Evolutionary conservation across 2,329 filamentous ascomycete genomes (phyloP).

Genomic region (Fusarium drepaniforme): DNA sequence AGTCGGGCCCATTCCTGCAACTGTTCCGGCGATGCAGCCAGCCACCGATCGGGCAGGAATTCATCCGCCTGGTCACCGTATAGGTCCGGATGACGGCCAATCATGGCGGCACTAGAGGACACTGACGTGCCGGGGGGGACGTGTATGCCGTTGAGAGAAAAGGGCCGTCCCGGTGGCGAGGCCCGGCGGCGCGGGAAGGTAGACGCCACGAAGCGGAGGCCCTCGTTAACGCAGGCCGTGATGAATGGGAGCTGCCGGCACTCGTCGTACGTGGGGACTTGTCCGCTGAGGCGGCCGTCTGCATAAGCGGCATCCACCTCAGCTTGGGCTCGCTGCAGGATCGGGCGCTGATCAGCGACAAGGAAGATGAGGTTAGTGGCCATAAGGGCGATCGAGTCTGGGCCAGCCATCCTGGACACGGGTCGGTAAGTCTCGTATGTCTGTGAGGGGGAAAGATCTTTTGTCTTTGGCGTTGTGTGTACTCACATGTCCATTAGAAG

Average conservation of each 20-base stretch:
- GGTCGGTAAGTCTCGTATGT: background rate
- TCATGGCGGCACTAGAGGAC: background rate
- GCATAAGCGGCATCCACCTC: constrained; percentile 1
- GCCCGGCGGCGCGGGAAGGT: background rate
- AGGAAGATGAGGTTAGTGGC: background rate
- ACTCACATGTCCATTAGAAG: background rate
- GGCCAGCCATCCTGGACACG: background rate
- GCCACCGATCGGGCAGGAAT: background rate
- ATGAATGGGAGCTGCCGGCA: background rate
- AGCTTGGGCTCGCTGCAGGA: background rate
- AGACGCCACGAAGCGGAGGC: constrained; percentile 1
- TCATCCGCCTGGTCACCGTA: background rate
- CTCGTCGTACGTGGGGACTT: background rate
- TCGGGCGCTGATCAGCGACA: background rate
- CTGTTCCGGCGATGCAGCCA: background rate
- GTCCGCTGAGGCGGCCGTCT: background rate
- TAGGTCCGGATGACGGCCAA: background rate
- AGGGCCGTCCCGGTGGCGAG: background rate
- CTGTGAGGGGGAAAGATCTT: background rate
- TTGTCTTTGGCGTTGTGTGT: background rate
- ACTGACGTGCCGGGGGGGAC: background rate
- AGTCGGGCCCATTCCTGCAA: background rate
- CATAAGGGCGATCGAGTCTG: background rate
- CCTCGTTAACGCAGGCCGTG: background rate
- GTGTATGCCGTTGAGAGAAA: background rate